Conservation (phyloP, 371 early-diverging fungal genomes). For the Aphelidium insulamus region DNA sequence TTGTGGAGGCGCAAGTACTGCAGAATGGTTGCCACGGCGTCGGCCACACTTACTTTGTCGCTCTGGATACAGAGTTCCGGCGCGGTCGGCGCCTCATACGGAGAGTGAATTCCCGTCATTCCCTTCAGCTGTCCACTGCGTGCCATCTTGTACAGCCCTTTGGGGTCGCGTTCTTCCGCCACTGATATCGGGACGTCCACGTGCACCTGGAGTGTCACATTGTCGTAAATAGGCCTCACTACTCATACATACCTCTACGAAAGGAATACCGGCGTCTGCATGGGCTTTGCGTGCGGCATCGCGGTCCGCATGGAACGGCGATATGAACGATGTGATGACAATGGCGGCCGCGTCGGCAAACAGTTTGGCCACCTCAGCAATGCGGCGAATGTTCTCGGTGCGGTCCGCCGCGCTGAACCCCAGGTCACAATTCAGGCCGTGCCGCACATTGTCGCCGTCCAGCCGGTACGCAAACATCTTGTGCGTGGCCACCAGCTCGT, state of each 20-base stretch:
- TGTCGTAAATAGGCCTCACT: background rate
- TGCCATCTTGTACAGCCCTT: conserved; percentile 88
- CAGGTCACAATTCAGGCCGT: conserved; percentile 81
- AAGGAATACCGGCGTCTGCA: conserved; percentile 42
- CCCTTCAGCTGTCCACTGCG: conserved; percentile 71
- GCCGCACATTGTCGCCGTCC: conserved; percentile 87
- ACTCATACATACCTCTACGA: conserved; percentile 30
- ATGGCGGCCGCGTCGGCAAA: conserved; percentile 64
- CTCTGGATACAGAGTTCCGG: conserved; percentile 72
- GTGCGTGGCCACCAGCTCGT: conserved; percentile 38
- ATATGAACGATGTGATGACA: conserved; percentile 73
- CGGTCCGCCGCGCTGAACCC: conserved; percentile 77
- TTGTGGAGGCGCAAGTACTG: conserved; percentile 5
- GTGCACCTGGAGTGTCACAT: conserved; percentile 23
- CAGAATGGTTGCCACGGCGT: conserved; percentile 8
- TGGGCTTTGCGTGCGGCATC: conserved; percentile 56
- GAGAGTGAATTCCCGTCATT: conserved; percentile 58
- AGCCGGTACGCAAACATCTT: conserved; percentile 52
- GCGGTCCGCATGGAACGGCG: conserved; percentile 64
- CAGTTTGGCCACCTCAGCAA: conserved; percentile 73
- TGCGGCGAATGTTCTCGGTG: conserved; percentile 78
- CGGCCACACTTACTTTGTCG: conserved; percentile 37
- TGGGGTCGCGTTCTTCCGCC: conserved; percentile 78
- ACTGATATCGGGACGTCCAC: conserved; percentile 70
- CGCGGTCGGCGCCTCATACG: conserved; percentile 62